Base-by-base conservation (phyloP, 2,329 filamentous ascomycete genomes). In the Spiromastix sp. region DNA sequence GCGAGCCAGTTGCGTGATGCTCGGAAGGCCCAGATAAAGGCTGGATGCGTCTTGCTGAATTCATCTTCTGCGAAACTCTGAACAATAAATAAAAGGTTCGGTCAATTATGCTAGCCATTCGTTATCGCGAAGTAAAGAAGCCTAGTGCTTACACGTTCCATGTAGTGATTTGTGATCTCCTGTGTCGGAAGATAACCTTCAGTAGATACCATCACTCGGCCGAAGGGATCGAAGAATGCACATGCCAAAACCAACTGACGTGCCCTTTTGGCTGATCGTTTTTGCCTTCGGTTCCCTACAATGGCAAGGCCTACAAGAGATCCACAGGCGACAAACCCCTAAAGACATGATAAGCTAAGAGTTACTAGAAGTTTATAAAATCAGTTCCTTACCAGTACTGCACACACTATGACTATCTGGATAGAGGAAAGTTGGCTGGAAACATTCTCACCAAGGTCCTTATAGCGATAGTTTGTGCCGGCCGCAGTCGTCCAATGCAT, bases 1-100 rank as follows among this genome's bases (percentile, higher is more conserved):
- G 74, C 71, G 5, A 61, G 53, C 86, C 86, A 94, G 55, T 86
- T 81, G 39, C 78, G 72, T 5, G 82, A 84, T 2, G 85, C 82
- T 38, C 82, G 74, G 52, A 83, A 93, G 49, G 91, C 79, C 86
- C 86, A 93, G 32, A 86, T 76, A 57, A 91, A 93, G 2, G 87
- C 75, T 0, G 82, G 75, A 51, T 93, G 85, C 0, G 75, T 73
- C 16, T 77, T 77, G 37, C 77, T 77, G 49, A 94, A 87, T 10
- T 79, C 74, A 41, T 93, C 84, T 40, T 79, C 75, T 35, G 79
- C 74, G 18, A 74, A 77, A 5, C 56, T 63, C 59, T 63, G 33
- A 4, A 37, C 19, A 26, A 30, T 53, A 54, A 39, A 30, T 32
- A 19, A 19, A 28, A 31, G 33, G n/a, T n/a, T n/a, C n/a, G n/a